Evolutionary conservation across 2,329 filamentous ascomycete genomes (phyloP).

Genomic region (Ophiocordyceps robertsii): DNA sequence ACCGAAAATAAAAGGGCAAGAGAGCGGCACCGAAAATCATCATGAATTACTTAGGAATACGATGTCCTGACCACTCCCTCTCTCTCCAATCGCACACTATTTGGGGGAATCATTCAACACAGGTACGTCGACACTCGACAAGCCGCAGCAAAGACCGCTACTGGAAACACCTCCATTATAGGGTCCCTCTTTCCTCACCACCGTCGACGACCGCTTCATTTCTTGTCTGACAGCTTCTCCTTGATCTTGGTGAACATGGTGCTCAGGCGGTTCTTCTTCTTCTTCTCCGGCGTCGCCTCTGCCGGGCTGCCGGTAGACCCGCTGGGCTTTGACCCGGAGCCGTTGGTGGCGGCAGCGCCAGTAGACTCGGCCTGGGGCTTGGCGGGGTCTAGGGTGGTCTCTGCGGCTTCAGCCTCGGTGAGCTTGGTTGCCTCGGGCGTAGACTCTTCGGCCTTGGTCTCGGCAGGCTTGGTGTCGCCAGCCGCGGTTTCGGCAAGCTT

Average conservation of each 20-base stretch:
- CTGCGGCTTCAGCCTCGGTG: slow-evolving; percentile 7
- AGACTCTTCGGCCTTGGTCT: not conserved
- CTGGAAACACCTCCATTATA: slow-evolving; percentile 8
- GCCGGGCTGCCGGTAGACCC: slow-evolving; percentile 7
- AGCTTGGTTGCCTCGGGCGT: slow-evolving; percentile 4
- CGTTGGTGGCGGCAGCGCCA: slow-evolving; percentile 7
- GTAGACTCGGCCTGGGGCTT: slow-evolving; percentile 5
- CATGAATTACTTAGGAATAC: slow-evolving; percentile 21
- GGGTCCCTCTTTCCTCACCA: not conserved
- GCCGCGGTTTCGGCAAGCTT: slow-evolving; percentile 52
- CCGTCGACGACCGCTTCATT: slow-evolving; percentile 4
- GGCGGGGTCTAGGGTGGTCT: slow-evolving; percentile 5
- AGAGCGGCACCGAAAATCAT: slow-evolving; percentile 9
- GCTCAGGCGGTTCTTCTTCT: slow-evolving; percentile 55
- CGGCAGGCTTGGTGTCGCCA: not conserved
- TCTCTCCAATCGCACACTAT: slow-evolving; percentile 16
- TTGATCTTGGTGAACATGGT: slow-evolving; percentile 46
- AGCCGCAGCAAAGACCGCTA: slow-evolving; percentile 13
- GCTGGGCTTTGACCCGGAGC: slow-evolving; percentile 8
- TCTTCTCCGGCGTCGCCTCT: slow-evolving; percentile 34
- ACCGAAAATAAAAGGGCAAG: not conserved
- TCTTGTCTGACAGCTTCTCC: slow-evolving; percentile 26
- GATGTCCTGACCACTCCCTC: slow-evolving; percentile 16
- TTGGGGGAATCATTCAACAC: slow-evolving; percentile 26
- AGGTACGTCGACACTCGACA: slow-evolving; percentile 20